Conservation (phyloP, 768 basidiomycete genomes). For the Pleurotus cornucopiae region DNA sequence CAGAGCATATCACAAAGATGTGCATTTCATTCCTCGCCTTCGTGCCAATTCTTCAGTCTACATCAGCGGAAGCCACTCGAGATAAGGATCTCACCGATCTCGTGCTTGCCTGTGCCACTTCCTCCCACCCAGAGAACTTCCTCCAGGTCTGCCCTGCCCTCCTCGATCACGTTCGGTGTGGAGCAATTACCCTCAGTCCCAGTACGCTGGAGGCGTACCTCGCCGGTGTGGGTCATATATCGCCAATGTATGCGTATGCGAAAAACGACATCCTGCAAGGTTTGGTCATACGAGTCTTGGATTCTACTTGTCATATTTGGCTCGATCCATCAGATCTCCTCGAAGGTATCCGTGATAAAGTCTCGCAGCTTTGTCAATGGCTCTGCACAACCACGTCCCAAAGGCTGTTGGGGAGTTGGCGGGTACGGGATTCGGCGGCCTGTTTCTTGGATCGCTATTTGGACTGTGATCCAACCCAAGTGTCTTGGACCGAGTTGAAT, state of each 20-base stretch:
- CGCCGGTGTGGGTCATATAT: conserved; percentile 46
- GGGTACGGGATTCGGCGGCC: conserved; percentile 57
- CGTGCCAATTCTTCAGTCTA: conserved; percentile 60
- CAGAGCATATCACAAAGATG: conserved; percentile 35
- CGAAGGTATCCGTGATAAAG: conserved; percentile 36
- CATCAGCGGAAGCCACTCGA: conserved; percentile 52
- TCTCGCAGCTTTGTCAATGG: conserved; percentile 50
- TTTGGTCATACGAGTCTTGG: conserved; percentile 57
- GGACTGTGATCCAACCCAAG: conserved; percentile 46
- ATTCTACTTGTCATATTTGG: conserved; percentile 65
- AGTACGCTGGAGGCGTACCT: conserved; percentile 52
- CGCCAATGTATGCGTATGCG: conserved; percentile 50
- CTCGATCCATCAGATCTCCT: conserved; percentile 22
- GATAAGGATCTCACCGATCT: conserved; percentile 59
- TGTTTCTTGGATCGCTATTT: conserved; percentile 69
- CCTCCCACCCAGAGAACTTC: conserved; percentile 48
- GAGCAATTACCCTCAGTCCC: conserved; percentile 47
- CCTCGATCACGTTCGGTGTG: conserved; percentile 49
- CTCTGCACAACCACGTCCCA: conserved; percentile 40
- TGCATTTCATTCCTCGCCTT: conserved; percentile 60
- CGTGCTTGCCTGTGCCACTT: conserved; percentile 34
- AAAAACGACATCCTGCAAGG: conserved; percentile 49
- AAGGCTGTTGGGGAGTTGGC: conserved; percentile 55
- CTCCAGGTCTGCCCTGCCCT: conserved; percentile 53
- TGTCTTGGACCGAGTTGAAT: conserved; percentile 37